Base-by-base conservation (phyloP, 148 eudicot species). In the Nyssa sinensis region DNA sequence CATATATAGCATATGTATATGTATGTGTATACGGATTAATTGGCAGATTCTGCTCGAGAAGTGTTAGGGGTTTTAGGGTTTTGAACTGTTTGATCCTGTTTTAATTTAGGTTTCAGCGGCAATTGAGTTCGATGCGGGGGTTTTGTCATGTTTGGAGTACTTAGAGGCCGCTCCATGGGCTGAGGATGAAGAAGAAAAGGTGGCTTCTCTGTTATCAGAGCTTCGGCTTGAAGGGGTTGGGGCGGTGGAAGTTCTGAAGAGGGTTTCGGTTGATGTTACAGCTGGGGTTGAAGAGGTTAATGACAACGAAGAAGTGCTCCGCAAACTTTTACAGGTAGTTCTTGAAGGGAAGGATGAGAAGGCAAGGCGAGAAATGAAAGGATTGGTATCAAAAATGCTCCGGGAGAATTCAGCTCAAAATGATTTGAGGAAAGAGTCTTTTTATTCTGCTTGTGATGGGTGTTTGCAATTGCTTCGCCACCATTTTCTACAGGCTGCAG, bases 111-210 rank as follows among this genome's bases (percentile, higher is more conserved):
- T 95, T 77, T 95, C 97, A 29, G 87, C 94, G 25, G 96, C 98
- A 67, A 95, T 95, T 77, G 97, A 91, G 61, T 95, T 95, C 79
- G 93, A 90, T 81, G 98, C 96, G 12, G 98, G 98, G 12, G 91
- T 95, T 23, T 80, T 90, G 64, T 90, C 97, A 29, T 95, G 96
- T 68, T 89, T 95, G 84, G 98, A 92, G 84, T 94, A 92, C 81
- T 85, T 94, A 62, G 98, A 94, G 80, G 98, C 98, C 58, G 98
- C 97, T 19, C 98, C 98, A 34, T 95, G 98, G 98, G 91, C 97
- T 5, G 97, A 95, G 74, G 97, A 92, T 53, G 98, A 95, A 74
- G 98, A 95, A 80, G 94, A 90, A 64, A 90, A 89, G 62, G 91
- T 95, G 44, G 92, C 97, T 68, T 85, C 93, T 32, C 74, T 92